Percentiles rank a stretch among this genome's conserved stretches.
Conservation (phyloP, 306 rosid genomes). For the Vigna trinervia region DNA sequence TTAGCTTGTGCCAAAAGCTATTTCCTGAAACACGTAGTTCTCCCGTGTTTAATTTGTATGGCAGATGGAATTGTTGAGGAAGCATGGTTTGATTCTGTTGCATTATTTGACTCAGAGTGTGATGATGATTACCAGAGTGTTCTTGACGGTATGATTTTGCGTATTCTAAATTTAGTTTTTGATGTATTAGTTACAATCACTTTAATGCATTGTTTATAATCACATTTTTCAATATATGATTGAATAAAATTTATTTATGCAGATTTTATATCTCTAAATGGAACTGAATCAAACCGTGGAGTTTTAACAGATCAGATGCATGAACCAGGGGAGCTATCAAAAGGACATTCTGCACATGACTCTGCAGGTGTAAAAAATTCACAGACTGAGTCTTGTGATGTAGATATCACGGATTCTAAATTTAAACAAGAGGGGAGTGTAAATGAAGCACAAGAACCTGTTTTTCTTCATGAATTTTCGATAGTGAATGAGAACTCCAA, state of each 20-base stretch:
- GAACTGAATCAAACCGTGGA: slow-evolving; percentile 50
- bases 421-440: slow-evolving; percentile 46
- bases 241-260: slow-evolving; percentile 36
- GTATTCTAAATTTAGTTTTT: not conserved
- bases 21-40: slow-evolving; percentile 4
- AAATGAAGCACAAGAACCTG: slow-evolving; percentile 57
- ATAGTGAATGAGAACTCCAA: slow-evolving; percentile 54
- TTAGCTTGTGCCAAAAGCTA: not conserved
- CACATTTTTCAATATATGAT: not conserved
- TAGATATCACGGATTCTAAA: slow-evolving; percentile 50
- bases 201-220: not conserved
- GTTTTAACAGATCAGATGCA: slow-evolving; percentile 48
- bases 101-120: slow-evolving; percentile 68
- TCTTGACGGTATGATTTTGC: slow-evolving; percentile 58
- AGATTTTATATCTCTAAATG: slow-evolving; percentile 58
- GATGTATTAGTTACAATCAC: not conserved
- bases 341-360: not conserved
- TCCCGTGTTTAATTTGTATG: slow-evolving; percentile 23
- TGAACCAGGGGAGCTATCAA: slow-evolving; percentile 46
- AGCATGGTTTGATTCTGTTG: slow-evolving; percentile 70
- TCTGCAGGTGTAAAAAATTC: not conserved
- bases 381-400: slow-evolving; percentile 26
- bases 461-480: slow-evolving; percentile 63
- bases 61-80: slow-evolving; percentile 58
- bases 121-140: slow-evolving; percentile 80